A percentile compares a stretch with the other conserved stretches of the same genome.
Evolutionary conservation across 148 eudicot species (phyloP).

Genomic region (Diospyros lotus): DNA sequence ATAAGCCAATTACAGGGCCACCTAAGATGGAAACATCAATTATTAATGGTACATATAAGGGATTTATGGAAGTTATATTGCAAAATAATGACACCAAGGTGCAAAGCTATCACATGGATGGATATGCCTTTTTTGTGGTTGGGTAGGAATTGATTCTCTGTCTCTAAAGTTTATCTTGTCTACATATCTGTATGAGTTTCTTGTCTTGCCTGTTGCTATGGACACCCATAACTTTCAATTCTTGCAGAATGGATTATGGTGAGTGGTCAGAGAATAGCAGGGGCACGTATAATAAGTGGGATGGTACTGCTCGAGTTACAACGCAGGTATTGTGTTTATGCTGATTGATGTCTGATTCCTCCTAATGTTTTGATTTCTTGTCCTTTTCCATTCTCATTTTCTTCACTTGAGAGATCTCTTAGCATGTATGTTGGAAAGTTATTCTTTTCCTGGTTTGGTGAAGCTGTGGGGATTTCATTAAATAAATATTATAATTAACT

Average conservation of each 20-base stretch:
- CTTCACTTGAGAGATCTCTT: neutral
- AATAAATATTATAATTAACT: neutral
- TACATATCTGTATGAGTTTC: neutral
- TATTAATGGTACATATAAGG: conserved; percentile 83
- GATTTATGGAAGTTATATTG: conserved; percentile 77
- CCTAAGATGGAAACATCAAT: conserved; percentile 64
- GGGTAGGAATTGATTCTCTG: conserved; percentile 53
- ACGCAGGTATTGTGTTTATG: conserved; percentile 55
- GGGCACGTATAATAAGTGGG: conserved; percentile 99
- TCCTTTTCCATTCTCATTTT: neutral
- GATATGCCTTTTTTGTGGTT: conserved; percentile 89
- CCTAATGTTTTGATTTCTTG: neutral
- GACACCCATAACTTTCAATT: neutral
- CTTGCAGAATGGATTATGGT: conserved; percentile 85
- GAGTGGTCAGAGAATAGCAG: conserved; percentile 88
- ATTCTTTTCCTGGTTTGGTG: neutral
- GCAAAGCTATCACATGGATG: conserved; percentile 83
- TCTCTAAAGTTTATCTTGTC: neutral
- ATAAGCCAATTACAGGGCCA: conserved; percentile 58
- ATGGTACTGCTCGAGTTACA: conserved; percentile 87
- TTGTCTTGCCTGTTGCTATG: neutral
- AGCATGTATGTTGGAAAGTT: neutral
- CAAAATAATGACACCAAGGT: conserved; percentile 91
- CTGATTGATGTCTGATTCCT: neutral
- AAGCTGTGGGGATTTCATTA: neutral